Percentiles rank a stretch among this genome's conserved stretches.
phyloP scores from a whole-genome alignment of 2,329 filamentous ascomycete species.

The Penicillium vulpinum region DNA sequence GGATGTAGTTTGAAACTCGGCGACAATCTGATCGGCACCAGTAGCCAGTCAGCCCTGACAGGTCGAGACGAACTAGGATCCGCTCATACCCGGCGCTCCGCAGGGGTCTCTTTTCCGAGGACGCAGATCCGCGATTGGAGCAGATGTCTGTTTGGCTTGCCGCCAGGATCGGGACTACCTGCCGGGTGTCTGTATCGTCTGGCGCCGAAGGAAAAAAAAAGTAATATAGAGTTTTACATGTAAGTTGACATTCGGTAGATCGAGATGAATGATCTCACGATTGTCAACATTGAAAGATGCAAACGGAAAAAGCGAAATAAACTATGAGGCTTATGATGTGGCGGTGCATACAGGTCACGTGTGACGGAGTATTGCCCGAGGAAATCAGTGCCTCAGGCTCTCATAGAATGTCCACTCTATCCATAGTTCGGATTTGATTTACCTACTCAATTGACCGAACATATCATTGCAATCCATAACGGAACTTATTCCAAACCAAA shows the following conservation, averaged over 20 bases:
- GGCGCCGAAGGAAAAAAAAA: conserved; percentile 7
- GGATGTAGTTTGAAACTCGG: conserved; percentile 21
- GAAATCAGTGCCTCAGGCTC: conserved; percentile 18
- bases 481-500: not conserved
- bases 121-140: conserved; percentile 15
- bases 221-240: conserved; percentile 2
- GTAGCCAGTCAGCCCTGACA: conserved; percentile 7
- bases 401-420: conserved; percentile 3
- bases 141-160: conserved; percentile 15
- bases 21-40: conserved; percentile 17
- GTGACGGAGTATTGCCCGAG: conserved; percentile 11
- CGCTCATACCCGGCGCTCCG: conserved; percentile 16
- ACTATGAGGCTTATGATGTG: not conserved
- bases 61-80: conserved; percentile 14
- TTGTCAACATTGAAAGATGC: conserved; percentile 13
- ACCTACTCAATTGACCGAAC: not conserved
- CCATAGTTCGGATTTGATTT: not conserved
- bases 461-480: not conserved
- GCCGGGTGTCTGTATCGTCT: conserved; percentile 9
- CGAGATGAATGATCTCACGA: conserved; percentile 15
- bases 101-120: conserved; percentile 1
- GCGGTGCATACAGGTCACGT: conserved; percentile 8
- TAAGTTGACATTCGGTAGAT: conserved; percentile 9
- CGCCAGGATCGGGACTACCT: conserved; percentile 18
- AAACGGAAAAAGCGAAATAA: conserved; percentile 14